Base-by-base conservation (phyloP, 2,329 filamentous ascomycete genomes). In the Venturia asperata region DNA sequence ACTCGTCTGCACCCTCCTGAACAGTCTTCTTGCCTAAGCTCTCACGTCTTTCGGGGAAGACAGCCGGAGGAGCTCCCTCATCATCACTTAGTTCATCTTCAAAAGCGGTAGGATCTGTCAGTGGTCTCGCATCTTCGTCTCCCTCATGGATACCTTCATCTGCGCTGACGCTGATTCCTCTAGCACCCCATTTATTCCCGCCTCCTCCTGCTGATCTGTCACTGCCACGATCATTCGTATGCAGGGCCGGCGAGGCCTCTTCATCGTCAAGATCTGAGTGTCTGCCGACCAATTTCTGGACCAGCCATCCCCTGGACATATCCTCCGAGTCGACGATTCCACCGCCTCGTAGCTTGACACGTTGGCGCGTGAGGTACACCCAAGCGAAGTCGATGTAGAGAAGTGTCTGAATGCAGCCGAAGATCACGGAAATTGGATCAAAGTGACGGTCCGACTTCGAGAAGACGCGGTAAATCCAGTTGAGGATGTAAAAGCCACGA, bases 331-430 rank as follows among this genome's bases (percentile, higher is more conserved):
- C 93, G 17, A 97, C 91, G 21, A 97, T 82, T 7, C 91, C 91
- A 56, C 93, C 93, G 69, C 86, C 87, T 67, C 93, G 85, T 19
- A 97, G 86, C 86, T 97, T 97, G 72, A 97, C 92, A 66, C 92
- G 86, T 79, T 97, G 93, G 68, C 93, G 85, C 13, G 89, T 90
- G 79, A 90, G 97, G 81, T 97, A 97, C 1, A 97, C 92, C 92
- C 92, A 97, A 43, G 91, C 92, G 74, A 97, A 97, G 77, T 97
- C 93, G 70, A 92, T 75, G 76, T 97, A 97, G 55, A 97, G 85
- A 0, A 89, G 87, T 0, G 92, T 97, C 78, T 97, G 93, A 34
- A 97, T 81, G 67, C 95, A 79, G 65, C 93, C 93, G 72, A 96
- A 97, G 67, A 95, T 84, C 73, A 94, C 85, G 9, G 90, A 87